Base-by-base conservation (phyloP, 148 eudicot species). In the Silene conica region DNA sequence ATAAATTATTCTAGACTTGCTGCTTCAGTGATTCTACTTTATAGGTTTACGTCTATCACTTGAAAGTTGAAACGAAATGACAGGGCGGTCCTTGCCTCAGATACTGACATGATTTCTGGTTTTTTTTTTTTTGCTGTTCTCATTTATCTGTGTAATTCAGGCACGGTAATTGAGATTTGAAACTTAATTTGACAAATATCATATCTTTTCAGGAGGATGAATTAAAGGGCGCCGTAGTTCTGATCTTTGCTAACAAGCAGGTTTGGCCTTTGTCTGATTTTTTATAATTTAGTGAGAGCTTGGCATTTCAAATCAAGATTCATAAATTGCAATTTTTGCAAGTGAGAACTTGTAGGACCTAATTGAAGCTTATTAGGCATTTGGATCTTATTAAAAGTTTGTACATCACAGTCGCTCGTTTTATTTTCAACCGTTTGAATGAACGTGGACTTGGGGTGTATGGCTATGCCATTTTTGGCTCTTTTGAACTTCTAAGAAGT, bases 231-330 rank as follows among this genome's bases (percentile, higher is more conserved):
- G 97, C 97, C 48, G 97, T 88, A 38, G 96, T 90, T 48, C 91
- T 96, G 77, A 84, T 92, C 65, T 96, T 83, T 75, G 97, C 97
- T 50, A 96, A 96, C 88, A 96, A 96, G 80, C 99, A 96, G 97
- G 99, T 96, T 60, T 68, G 46, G 66, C 69, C 19, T 43, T 38
- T 48, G 28, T 15, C 38, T 67, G 34, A 19, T 80, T 46, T 5
- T 58, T 64, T 46, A 3, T 22, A 25, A 21, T 58, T n/a, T 43
- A n/a, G 70, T n/a, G 52, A 67, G 54, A 41, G 52, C 54, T 67
- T 43, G 8, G 15, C 23, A 67, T 67, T 43, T 54, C 31, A 25
- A 18, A 16, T 55, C 41, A 41, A 6, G 28, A 73, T 41, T 38
- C 50, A 21, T 20, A 54, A 18, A 65, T 23, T 73, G 23, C 69